phyloP scores from a whole-genome alignment of 306 rosid genomes.

The Prunus persica region DNA sequence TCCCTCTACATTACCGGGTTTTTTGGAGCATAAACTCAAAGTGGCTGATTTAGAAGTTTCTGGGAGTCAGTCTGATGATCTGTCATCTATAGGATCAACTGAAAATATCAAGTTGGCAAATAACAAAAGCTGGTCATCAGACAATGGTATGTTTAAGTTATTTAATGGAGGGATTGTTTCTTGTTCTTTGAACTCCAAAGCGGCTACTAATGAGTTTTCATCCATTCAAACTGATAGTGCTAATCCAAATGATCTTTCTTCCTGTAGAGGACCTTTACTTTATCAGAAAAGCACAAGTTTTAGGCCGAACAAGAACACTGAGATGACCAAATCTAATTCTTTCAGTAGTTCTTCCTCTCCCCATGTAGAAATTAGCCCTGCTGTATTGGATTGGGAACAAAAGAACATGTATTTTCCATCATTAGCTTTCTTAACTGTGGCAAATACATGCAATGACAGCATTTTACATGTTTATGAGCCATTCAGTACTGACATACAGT shows the following conservation, averaged over 20 bases:
- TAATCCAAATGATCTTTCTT: conserved; percentile 43
- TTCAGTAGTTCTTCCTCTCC: conserved; percentile 49
- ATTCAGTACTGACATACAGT: conserved; percentile 78
- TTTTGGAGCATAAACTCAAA: conserved; percentile 32
- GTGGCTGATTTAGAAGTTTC: conserved; percentile 43
- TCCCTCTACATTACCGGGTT: conserved; percentile 68
- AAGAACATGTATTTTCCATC: conserved; percentile 67
- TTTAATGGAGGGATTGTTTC: conserved; percentile 64
- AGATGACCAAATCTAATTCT: conserved; percentile 43
- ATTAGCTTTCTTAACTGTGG: conserved; percentile 63
- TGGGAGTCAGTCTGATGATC: conserved; percentile 33
- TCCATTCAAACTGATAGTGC: conserved; percentile 46
- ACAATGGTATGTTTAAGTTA: conserved; percentile 73
- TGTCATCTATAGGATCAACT: conserved; percentile 42
- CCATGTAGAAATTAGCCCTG: conserved; percentile 60
- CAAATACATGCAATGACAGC: conserved; percentile 72
- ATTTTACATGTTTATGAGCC: conserved; percentile 80
- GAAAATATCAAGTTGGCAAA: conserved; percentile 40
- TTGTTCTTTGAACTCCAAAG: conserved; percentile 69
- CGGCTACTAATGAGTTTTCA: conserved; percentile 44
- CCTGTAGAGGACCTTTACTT: conserved; percentile 47
- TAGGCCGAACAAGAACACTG: conserved; percentile 36
- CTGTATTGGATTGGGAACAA: conserved; percentile 79
- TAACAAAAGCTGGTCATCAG: conserved; percentile 72
- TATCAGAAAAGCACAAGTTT: conserved; percentile 45